These are phyloP conservation scores for Brasenia schreberi DNA, from an alignment of 164 flowering plant genomes.

Conservation along the genomic window DNA sequence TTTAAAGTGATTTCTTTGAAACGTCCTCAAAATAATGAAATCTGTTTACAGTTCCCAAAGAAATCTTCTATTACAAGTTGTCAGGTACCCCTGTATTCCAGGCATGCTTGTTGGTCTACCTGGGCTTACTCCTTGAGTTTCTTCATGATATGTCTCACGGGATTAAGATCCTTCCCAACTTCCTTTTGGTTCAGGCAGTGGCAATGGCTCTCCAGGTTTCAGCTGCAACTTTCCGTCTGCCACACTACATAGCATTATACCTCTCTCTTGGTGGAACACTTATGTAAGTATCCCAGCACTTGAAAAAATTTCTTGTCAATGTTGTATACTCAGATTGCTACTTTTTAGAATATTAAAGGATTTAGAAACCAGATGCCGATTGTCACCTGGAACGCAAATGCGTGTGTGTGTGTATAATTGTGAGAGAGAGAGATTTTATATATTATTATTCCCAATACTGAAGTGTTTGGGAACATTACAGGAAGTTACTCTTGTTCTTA, in stretches of 20 bases:
- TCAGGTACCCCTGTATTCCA: not conserved
- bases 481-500: too few relatives aligned
- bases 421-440: too few relatives aligned
- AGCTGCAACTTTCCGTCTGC: slow-evolving; percentile 39
- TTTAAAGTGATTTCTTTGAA: not conserved
- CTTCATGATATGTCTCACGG: not conserved
- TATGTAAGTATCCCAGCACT: slow-evolving; percentile 40
- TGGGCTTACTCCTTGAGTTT: not conserved
- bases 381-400: too few relatives aligned
- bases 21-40: not conserved
- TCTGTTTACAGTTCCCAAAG: not conserved
- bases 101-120: not conserved
- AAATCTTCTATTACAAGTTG: not conserved
- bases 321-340: too few relatives aligned
- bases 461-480: too few relatives aligned
- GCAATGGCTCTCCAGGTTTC: slow-evolving; percentile 70
- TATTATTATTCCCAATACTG: too few relatives aligned
- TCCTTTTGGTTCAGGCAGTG: slow-evolving; percentile 36
- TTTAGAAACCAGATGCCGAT: too few relatives aligned
- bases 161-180: slow-evolving; percentile 4
- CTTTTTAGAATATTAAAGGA: too few relatives aligned
- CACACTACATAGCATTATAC: slow-evolving; percentile 29
- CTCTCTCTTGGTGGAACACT: slow-evolving; percentile 88
- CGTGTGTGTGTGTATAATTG: too few relatives aligned
- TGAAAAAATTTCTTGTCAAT: not conserved